Base-by-base conservation (phyloP, 441 rosid genomes). In the Brassica balearica region DNA sequence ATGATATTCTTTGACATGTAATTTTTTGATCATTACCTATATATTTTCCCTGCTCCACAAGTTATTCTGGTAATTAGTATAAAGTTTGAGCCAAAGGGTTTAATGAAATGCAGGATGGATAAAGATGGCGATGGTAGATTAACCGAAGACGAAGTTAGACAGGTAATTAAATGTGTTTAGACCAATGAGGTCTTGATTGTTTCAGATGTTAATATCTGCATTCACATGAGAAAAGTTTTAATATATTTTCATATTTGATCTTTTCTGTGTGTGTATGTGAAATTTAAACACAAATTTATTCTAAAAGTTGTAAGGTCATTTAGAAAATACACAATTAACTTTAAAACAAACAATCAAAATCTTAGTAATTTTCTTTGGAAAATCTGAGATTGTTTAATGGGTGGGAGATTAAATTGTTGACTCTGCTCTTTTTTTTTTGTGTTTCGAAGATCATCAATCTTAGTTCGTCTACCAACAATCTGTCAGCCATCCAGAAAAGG, bases 1-100 rank as follows among this genome's bases (percentile, higher is more conserved):
- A 83, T 73, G 65, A 83, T 81, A 8, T 89, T 87, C 84, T 86
- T 89, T 36, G 88, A 86, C 85, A 81, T 89, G 92, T 88, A 60
- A 80, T 43, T 19, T n/a, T 61, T 8, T 29, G n/a, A 25, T 19
- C 55, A 38, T 8, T 17, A n/a, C 41, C 6, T 6, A 22, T n/a
- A 27, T 32, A 32, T 58, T 74, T 14, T 6, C 7, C 32, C 1
- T 63, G 60, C 56, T 69, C 27, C 55, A 51, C 58, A 53, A 53
- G n/a, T 61, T 27, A 1, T 70, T 58, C 62, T 66, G 58, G 59
- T 72, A 11, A 27, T 34, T 19, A 14, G 23, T 69, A 8, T 12
- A 38, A 38, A 38, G 20, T 8, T 77, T 77, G 17, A 68, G 61
- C 23, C 53, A 19, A 68, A 19, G 8, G 63, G 15, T 20, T 68